Conservation (phyloP, 305 asterid species). For the Nicotiana rustica region DNA sequence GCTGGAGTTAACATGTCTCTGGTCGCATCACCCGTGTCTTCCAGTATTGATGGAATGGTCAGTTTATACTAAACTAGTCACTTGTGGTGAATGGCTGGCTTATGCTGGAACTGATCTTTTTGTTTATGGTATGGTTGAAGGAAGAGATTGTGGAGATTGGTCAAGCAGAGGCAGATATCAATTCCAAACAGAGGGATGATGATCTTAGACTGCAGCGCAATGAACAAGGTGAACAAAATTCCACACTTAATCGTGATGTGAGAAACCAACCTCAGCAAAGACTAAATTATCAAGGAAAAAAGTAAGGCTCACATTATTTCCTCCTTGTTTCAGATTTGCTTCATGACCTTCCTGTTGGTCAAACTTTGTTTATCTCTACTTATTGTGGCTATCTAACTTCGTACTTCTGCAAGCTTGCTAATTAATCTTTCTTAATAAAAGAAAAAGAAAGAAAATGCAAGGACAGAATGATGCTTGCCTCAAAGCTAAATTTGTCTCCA, state of each 20-base stretch:
- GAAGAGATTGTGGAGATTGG: conserved; percentile 68
- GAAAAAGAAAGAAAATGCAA: not conserved
- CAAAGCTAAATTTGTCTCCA: not conserved
- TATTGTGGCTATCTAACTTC: not conserved
- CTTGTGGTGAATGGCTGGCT: not conserved
- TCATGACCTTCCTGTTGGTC: not conserved
- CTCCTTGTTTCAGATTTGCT: conserved; percentile 28
- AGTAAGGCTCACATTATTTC: conserved; percentile 44
- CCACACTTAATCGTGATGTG: conserved; percentile 50
- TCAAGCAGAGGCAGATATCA: conserved; percentile 62
- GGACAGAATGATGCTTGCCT: not conserved
- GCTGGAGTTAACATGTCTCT: conserved; percentile 63
- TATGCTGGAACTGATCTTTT: conserved; percentile 41
- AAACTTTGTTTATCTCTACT: not conserved
- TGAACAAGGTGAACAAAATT: conserved; percentile 68
- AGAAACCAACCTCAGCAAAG: conserved; percentile 50
- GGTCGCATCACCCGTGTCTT: conserved; percentile 48
- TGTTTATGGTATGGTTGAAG: conserved; percentile 56
- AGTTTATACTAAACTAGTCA: not conserved
- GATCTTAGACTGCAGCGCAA: conserved; percentile 66
- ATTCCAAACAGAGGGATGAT: conserved; percentile 65
- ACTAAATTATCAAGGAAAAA: conserved; percentile 50
- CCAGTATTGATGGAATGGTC: conserved; percentile 73
- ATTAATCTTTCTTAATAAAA: not conserved
- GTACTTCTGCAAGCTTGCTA: not conserved